Percentiles rank a stretch among this genome's conserved stretches.
Evolutionary conservation across 495 filamentous ascomycete species (phyloP).

Genomic region (Talaromyces adpressus): DNA sequence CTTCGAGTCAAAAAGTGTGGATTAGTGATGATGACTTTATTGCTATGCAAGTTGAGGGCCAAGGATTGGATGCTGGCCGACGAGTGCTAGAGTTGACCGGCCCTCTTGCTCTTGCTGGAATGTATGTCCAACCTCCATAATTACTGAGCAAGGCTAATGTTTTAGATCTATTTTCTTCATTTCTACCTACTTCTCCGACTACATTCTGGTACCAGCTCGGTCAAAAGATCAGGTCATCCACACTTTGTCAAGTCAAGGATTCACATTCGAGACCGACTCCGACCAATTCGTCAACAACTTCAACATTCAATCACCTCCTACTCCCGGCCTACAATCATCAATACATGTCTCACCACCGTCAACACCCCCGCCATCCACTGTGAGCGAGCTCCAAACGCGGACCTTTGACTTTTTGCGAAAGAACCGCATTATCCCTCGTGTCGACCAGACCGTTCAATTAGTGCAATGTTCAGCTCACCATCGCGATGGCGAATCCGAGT

Average conservation of each 20-base stretch:
- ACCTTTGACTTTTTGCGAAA: slow-evolving; percentile 74
- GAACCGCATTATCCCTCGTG: slow-evolving; percentile 63
- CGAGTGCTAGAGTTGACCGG: slow-evolving; percentile 87
- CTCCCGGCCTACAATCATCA: slow-evolving; percentile 14
- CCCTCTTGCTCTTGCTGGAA: slow-evolving; percentile 83
- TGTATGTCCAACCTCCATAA: slow-evolving; percentile 44
- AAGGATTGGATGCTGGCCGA: slow-evolving; percentile 89
- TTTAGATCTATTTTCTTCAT: slow-evolving; percentile 90
- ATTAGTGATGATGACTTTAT: slow-evolving; percentile 81
- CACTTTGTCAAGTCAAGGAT: slow-evolving; percentile 72
- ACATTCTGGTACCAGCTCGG: slow-evolving; percentile 81
- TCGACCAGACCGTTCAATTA: slow-evolving; percentile 61
- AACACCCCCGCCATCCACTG: slow-evolving; percentile 69
- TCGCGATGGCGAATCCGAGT: slow-evolving; percentile 35
- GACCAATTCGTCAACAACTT: slow-evolving; percentile 58
- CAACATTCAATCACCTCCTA: slow-evolving; percentile 18
- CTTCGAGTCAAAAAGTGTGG: slow-evolving; percentile 45
- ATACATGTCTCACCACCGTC: slow-evolving; percentile 45
- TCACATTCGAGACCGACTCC: slow-evolving; percentile 70
- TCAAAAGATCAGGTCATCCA: slow-evolving; percentile 65
- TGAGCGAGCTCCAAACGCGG: slow-evolving; percentile 70
- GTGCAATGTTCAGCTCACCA: slow-evolving; percentile 76
- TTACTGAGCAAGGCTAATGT: neutral
- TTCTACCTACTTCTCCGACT: slow-evolving; percentile 96
- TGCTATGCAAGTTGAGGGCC: slow-evolving; percentile 79